phyloP scores from a whole-genome alignment of 2,329 filamentous ascomycete species.

The Calonectria naviculata region DNA sequence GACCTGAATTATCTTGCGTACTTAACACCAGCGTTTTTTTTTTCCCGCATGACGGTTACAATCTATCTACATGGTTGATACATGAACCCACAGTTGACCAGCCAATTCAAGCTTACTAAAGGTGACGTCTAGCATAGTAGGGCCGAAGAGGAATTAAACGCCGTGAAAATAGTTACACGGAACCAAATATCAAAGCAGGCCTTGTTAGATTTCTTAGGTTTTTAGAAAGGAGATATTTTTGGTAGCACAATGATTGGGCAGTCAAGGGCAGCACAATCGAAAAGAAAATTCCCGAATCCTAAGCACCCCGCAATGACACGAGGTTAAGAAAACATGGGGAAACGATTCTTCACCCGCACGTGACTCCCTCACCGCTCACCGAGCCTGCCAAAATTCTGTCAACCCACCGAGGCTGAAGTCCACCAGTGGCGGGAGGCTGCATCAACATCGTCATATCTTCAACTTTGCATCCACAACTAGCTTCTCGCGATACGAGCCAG shows the following conservation, averaged over 20 bases:
- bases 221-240: too few relatives aligned
- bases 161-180: background rate
- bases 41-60: constrained; percentile 13
- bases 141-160: background rate
- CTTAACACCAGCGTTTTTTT: background rate
- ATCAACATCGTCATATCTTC: constrained; percentile 5
- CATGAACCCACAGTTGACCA: background rate
- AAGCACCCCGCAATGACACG: background rate
- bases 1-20: constrained; percentile 6
- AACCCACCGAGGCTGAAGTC: constrained; percentile 30
- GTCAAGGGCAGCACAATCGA: background rate
- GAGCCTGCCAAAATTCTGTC: constrained; percentile 12
- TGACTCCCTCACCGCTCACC: constrained; percentile 20
- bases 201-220: background rate
- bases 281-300: constrained; percentile 3
- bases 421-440: constrained; percentile 21
- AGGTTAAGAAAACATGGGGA: background rate
- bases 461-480: constrained; percentile 22
- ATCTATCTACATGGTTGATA: background rate
- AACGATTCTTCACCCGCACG: background rate
- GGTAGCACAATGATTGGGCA: background rate
- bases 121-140: background rate
- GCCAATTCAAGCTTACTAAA: background rate
- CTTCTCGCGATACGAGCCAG: background rate
- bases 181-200: background rate